Evolutionary conservation across 352 stramenopile species (phyloP), one percentile per base, ranked within the genome.

Genomic region (Globisporangium spiculum): DNA sequence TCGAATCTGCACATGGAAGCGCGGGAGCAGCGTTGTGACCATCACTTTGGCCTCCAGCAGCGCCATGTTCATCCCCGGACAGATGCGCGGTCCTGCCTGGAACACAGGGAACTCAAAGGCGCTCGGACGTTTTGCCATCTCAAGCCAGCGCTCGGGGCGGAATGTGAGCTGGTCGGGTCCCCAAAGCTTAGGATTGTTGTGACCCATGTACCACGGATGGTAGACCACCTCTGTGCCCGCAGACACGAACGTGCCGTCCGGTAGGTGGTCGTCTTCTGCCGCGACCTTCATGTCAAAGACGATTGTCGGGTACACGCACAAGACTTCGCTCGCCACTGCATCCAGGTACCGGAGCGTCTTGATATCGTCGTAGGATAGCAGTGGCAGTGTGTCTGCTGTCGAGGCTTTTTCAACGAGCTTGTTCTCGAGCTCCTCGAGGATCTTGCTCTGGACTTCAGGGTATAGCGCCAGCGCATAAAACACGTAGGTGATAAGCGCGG

Each of bases 231-330:
- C 80, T 4, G 77, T 79, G 22, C 85, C 88, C 18, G 80, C 78
- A 24, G 79, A 78, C 0, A 96, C 48, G n/a, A 69, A 69, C 14
- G 65, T 69, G 38, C 65, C 65, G 10, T 69, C 65, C 2, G 65
- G 65, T 2, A 69, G 30, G n/a, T 53, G 55, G 48, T 69, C 65
- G 65, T 69, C 63, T 18, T 69, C 41, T 0, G 18, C 63, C 4
- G 63, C 63, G 18, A 59, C 6, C 3, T 93, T 93, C 60, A 91
- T 74, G 59, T 95, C 90, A 60, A 80, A 89, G 2, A 88, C 84
- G 5, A 93, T 71, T 9, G 84, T 75, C 30, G 89, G 89, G 57
- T 89, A 93, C 65, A 96, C 63, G 4, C 89, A 81, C 58, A 94
- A 71, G 1, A 82, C 76, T 60, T 96, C 89, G 50, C 77, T 83